These are phyloP conservation scores for Sugiyamaella sp. DNA, from an alignment of 1,139 yeast genomes.

Conservation along the genomic window DNA sequence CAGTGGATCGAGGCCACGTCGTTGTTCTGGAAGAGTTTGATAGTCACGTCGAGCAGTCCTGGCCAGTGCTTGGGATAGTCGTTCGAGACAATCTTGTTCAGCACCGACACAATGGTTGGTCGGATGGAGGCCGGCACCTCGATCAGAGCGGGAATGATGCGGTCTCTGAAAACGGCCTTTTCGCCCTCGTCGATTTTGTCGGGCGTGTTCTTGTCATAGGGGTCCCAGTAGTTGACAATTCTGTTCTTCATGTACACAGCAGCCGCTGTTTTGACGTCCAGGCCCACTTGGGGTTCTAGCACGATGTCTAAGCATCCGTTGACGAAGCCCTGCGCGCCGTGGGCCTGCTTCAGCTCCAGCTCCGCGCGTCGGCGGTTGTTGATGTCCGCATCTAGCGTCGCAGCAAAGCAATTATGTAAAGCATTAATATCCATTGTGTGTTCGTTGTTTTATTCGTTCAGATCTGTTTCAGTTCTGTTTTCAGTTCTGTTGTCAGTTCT, in stretches of 20 bases:
- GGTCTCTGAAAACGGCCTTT: constrained; percentile 67
- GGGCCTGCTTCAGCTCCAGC: constrained; percentile 58
- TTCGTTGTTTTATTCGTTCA: too few species aligned
- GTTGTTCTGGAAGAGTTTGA: constrained; percentile 57
- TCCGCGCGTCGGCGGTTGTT: constrained; percentile 70
- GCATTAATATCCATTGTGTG: constrained; percentile 73
- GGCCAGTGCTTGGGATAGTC: constrained; percentile 82
- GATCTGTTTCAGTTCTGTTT: too few species aligned
- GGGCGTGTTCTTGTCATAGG: constrained; percentile 39
- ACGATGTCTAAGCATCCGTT: constrained; percentile 83
- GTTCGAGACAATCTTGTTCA: constrained; percentile 61
- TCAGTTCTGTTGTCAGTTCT: too few species aligned
- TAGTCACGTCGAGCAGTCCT: constrained; percentile 58
- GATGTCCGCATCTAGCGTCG: constrained; percentile 75
- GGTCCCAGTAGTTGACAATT: constrained; percentile 65
- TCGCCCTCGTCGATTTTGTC: constrained; percentile 63
- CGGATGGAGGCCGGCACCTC: constrained; percentile 48
- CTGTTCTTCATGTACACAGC: constrained; percentile 87
- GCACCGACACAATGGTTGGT: constrained; percentile 70
- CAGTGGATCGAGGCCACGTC: constrained; percentile 66
- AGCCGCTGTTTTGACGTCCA: constrained; percentile 70
- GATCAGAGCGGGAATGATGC: constrained; percentile 54
- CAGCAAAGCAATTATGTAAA: constrained; percentile 76
- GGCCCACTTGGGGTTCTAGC: constrained; percentile 54
- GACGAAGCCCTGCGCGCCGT: constrained; percentile 68